phyloP scores from a whole-genome alignment of 306 rosid genomes.

The Begonia masoniana region DNA sequence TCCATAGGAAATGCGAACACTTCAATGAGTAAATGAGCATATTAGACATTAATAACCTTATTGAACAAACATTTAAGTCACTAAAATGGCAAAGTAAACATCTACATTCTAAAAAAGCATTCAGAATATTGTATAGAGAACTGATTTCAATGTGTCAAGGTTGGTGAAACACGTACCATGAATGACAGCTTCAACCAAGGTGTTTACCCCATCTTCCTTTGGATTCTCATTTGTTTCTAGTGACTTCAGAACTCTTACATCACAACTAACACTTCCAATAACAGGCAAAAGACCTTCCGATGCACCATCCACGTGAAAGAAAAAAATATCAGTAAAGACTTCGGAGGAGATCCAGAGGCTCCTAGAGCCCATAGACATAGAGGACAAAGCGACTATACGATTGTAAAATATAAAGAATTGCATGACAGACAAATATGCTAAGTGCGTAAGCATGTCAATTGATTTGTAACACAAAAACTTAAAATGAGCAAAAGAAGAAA shows the following conservation, averaged over 20 bases:
- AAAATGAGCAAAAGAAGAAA: no score
- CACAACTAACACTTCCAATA: constrained; percentile 45
- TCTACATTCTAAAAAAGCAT: no score
- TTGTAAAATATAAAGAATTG: no score
- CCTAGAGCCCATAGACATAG: constrained; percentile 2
- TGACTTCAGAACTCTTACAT: constrained; percentile 47
- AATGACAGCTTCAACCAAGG: constrained; percentile 43
- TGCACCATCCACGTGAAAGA: constrained; percentile 14
- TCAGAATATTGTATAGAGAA: constrained; percentile 10
- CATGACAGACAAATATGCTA: no score
- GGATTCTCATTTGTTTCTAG: constrained; percentile 35
- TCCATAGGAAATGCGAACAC: no score
- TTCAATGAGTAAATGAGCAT: no score
- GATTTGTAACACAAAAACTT: no score
- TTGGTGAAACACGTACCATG: constrained; percentile 36
- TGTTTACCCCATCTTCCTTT: constrained; percentile 29
- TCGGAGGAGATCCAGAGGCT: not conserved
- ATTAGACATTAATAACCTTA: not conserved
- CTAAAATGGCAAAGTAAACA: no score
- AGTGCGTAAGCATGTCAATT: no score
- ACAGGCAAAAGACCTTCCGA: constrained; percentile 67
- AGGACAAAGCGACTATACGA: not conserved
- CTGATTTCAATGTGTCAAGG: not conserved
- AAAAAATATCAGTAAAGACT: not conserved
- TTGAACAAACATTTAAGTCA: not conserved